Evolutionary conservation across 2,329 filamentous ascomycete species (phyloP).

Genomic region (Trichoderma afroharzianum): DNA sequence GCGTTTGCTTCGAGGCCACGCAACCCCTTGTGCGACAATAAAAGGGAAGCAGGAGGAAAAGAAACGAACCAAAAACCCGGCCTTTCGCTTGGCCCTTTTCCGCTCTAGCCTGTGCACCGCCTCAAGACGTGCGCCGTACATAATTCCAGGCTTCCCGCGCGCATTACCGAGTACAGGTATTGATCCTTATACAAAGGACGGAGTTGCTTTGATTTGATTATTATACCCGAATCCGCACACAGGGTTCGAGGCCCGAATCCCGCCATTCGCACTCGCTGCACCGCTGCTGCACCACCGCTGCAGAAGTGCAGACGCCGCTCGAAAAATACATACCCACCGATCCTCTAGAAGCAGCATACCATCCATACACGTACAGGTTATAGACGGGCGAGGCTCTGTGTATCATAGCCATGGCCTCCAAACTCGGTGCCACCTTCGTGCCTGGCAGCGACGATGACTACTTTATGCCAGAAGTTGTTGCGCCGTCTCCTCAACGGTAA

Average conservation of each 20-base stretch:
- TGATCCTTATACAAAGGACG: background rate
- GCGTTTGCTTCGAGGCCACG: background rate
- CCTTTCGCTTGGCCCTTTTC: slow-evolving; percentile 4
- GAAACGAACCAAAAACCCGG: background rate
- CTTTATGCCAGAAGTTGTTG: slow-evolving; percentile 58
- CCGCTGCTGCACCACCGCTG: background rate
- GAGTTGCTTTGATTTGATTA: background rate
- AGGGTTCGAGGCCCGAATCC: slow-evolving; percentile 5
- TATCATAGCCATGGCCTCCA: slow-evolving; percentile 26
- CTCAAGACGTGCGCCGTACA: slow-evolving; percentile 7
- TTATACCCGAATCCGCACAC: background rate
- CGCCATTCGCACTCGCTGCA: background rate
- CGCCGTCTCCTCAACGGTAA: slow-evolving; percentile 56
- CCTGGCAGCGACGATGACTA: slow-evolving; percentile 58
- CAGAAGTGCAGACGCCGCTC: background rate
- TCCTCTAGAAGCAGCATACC: background rate
- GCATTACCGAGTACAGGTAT: background rate
- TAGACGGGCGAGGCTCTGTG: background rate
- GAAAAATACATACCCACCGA: background rate
- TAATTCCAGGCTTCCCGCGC: slow-evolving; percentile 12
- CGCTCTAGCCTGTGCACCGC: slow-evolving; percentile 9
- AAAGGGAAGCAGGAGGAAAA: background rate
- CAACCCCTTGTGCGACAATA: background rate
- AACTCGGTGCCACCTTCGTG: slow-evolving; percentile 55
- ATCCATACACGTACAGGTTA: background rate